These are phyloP conservation scores for Sanghuangporus baumii DNA, from an alignment of 1,284 basidiomycete species.

Conservation along the genomic window DNA sequence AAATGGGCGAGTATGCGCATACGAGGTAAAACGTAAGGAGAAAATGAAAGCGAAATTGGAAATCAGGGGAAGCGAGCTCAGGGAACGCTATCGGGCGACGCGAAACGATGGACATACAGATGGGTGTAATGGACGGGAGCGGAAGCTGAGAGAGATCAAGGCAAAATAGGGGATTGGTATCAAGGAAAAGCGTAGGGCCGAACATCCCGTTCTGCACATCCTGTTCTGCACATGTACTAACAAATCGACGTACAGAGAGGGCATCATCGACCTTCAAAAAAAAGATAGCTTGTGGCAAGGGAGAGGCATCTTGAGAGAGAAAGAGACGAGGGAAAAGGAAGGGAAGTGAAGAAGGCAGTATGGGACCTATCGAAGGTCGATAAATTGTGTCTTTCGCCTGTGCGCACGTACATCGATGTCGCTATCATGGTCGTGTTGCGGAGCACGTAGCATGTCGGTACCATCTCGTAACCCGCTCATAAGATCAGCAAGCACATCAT, in stretches of 20 bases:
- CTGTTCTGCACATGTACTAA: not conserved
- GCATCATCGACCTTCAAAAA: not conserved
- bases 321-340: not conserved
- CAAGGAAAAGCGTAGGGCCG: not conserved
- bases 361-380: constrained; percentile 11
- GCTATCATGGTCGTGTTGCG: constrained; percentile 2
- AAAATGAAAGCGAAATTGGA: not conserved
- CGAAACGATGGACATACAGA: too few relatives aligned
- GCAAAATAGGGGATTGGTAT: not conserved
- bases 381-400: constrained; percentile 17
- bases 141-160: not conserved
- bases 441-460: not conserved
- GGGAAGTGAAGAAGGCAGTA: not conserved
- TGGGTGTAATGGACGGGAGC: not conserved
- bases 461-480: constrained; percentile 1
- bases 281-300: not conserved
- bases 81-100: not conserved
- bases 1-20: not conserved
- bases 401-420: constrained; percentile 13
- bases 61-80: not conserved
- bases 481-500: not conserved
- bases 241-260: not conserved
- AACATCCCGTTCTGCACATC: not conserved
- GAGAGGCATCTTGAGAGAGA: not conserved
- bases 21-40: not conserved